phyloP scores from a whole-genome alignment of 2,329 filamentous ascomycete genomes.

The Neonectria neomacrospora region DNA sequence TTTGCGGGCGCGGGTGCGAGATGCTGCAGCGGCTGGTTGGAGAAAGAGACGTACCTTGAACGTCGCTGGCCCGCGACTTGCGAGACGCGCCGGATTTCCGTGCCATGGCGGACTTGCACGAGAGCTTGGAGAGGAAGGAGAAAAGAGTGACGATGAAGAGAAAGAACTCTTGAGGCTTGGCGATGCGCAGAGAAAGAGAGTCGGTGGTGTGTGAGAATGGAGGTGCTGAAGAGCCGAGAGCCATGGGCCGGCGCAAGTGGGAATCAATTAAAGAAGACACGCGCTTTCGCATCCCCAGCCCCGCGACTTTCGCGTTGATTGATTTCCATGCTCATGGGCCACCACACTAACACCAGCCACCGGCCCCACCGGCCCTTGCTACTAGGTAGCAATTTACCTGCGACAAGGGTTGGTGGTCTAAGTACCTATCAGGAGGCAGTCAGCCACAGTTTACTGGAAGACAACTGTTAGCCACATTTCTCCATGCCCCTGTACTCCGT shows the following conservation, averaged over 20 bases:
- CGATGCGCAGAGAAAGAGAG: neutral
- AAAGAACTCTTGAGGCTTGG: neutral
- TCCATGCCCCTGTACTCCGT: neutral
- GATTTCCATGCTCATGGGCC: neutral
- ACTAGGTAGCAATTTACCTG: neutral
- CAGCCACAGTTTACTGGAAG: neutral
- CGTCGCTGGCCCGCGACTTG: constrained; percentile 52
- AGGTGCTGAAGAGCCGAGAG: constrained; percentile 1
- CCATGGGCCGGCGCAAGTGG: neutral
- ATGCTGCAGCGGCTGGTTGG: neutral
- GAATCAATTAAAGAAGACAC: constrained; percentile 17
- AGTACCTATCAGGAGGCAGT: neutral
- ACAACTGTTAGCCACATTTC: neutral
- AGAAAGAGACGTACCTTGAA: constrained; percentile 51
- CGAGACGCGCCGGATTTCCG: constrained; percentile 28
- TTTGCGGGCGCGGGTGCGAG: neutral
- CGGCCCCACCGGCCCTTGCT: neutral
- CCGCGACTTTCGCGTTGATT: constrained; percentile 28
- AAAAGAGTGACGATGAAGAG: neutral
- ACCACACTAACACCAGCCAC: neutral
- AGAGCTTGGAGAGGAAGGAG: neutral
- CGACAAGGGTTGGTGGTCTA: neutral
- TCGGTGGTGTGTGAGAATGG: neutral
- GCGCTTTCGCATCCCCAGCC: constrained; percentile 26
- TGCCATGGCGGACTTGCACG: constrained; percentile 35